Evolutionary conservation across 2,329 filamentous ascomycete species (phyloP).

Genomic region (Leptographium procerum): DNA sequence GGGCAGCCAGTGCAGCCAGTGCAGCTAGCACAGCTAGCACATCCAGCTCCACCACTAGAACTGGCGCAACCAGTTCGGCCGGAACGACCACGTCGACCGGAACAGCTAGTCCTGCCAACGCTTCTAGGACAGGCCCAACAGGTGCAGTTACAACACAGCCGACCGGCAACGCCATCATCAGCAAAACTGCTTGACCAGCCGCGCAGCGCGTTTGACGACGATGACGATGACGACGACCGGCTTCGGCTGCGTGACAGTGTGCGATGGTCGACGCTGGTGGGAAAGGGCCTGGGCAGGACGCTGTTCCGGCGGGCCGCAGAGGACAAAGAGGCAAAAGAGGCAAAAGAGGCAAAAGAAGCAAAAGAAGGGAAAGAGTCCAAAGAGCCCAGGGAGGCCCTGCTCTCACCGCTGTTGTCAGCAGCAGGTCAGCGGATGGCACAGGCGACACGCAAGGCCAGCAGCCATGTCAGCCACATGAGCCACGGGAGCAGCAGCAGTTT

Average conservation of each 20-base stretch:
- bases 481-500: neutral
- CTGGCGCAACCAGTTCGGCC: neutral
- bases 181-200: neutral
- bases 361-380: neutral
- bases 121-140: neutral
- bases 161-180: neutral
- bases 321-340: neutral
- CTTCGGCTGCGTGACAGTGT: neutral
- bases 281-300: neutral
- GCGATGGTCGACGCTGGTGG: neutral
- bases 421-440: constrained; percentile 8
- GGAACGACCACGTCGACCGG: neutral
- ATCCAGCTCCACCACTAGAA: neutral
- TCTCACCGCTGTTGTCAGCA: constrained; percentile 4
- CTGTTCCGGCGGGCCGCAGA: neutral
- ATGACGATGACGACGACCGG: neutral
- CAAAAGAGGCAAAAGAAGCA: neutral
- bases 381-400: neutral
- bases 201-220: constrained; percentile 2
- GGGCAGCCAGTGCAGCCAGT: neutral
- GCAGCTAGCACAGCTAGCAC: neutral
- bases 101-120: neutral
- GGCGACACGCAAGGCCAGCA: constrained; percentile 6
- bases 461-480: neutral
- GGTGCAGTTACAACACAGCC: neutral